A percentile compares a stretch with the other conserved stretches of the same genome.
These are phyloP conservation scores for Pichia inconspicua DNA, from an alignment of 1,139 yeast genomes.

Conservation along the genomic window DNA sequence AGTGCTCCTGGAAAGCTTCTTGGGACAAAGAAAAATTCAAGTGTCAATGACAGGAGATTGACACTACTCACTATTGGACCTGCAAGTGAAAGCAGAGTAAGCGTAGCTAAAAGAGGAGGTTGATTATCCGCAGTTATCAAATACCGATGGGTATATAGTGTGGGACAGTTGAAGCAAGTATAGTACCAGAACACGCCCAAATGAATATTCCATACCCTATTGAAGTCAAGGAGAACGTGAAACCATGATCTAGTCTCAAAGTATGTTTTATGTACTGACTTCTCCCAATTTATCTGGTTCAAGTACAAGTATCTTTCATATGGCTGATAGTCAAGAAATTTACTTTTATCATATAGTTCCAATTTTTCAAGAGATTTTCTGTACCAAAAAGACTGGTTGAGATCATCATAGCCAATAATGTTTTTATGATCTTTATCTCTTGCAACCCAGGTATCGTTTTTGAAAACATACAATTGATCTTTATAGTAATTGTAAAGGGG, in stretches of 20 bases:
- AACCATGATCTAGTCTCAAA: constrained; percentile 53
- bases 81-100: constrained; percentile 45
- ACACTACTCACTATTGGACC: constrained; percentile 42
- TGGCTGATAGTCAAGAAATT: constrained; percentile 37
- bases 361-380: constrained; percentile 41
- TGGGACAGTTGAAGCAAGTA: constrained; percentile 45
- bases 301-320: constrained; percentile 40
- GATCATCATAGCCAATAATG: constrained; percentile 55
- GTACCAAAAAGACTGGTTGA: constrained; percentile 57
- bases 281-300: constrained; percentile 41
- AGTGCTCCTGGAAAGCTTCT: constrained; percentile 50
- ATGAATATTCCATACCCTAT: constrained; percentile 57
- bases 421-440: constrained; percentile 47
- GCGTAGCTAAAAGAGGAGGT: constrained; percentile 39
- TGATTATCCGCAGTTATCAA: constrained; percentile 37
- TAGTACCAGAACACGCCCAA: constrained; percentile 53
- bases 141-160: constrained; percentile 46
- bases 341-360: constrained; percentile 29
- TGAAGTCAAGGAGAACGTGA: constrained; percentile 49
- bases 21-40: constrained; percentile 46
- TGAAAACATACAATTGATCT: constrained; percentile 39
- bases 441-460: constrained; percentile 34
- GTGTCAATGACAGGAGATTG: constrained; percentile 35
- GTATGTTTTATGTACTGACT: constrained; percentile 47
- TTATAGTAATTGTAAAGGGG: constrained; percentile 63